These are phyloP conservation scores for Candida sakaeoensis DNA, from an alignment of 805 yeast species.

Conservation along the genomic window DNA sequence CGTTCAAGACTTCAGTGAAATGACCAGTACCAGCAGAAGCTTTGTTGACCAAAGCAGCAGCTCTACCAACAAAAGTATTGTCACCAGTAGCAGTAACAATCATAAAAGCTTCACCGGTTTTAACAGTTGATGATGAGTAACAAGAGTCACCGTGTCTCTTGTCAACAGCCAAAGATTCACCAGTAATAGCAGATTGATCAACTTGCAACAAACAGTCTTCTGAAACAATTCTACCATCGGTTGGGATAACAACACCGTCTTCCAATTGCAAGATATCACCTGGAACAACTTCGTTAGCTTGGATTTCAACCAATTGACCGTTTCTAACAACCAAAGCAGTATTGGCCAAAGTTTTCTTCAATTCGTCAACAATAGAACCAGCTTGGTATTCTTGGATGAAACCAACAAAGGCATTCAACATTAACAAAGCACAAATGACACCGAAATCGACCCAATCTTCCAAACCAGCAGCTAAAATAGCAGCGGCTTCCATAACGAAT, in stretches of 20 bases:
- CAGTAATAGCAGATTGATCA: slow-evolving; percentile 96
- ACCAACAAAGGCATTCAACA: slow-evolving; percentile 91
- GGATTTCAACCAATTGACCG: slow-evolving; percentile 71
- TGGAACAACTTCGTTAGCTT: slow-evolving; percentile 85
- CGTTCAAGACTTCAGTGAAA: slow-evolving; percentile 95
- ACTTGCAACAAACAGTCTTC: slow-evolving; percentile 85
- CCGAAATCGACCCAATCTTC: slow-evolving; percentile 99
- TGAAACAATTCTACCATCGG: slow-evolving; percentile 87
- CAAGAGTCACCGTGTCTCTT: slow-evolving; percentile 82
- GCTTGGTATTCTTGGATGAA: slow-evolving; percentile 97
- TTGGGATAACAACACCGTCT: slow-evolving; percentile 90
- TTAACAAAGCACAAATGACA: slow-evolving; percentile 84
- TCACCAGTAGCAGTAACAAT: slow-evolving; percentile 94
- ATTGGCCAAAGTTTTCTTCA: slow-evolving; percentile 92
- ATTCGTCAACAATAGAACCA: slow-evolving; percentile 94
- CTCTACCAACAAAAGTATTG: slow-evolving; percentile 93
- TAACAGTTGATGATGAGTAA: slow-evolving; percentile 91
- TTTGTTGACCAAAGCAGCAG: slow-evolving; percentile 93
- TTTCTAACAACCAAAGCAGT: slow-evolving; percentile 82
- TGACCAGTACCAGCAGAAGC: slow-evolving; percentile 93
- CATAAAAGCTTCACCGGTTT: slow-evolving; percentile 95
- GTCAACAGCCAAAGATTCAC: slow-evolving; percentile 95
- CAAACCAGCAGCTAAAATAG: slow-evolving; percentile 90
- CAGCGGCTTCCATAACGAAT: slow-evolving; percentile 97
- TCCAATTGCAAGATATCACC: slow-evolving; percentile 92